A percentile compares a stretch with the other conserved stretches of the same genome.
Conservation (phyloP, 2,329 filamentous ascomycete genomes). For the Neurospora sp. region DNA sequence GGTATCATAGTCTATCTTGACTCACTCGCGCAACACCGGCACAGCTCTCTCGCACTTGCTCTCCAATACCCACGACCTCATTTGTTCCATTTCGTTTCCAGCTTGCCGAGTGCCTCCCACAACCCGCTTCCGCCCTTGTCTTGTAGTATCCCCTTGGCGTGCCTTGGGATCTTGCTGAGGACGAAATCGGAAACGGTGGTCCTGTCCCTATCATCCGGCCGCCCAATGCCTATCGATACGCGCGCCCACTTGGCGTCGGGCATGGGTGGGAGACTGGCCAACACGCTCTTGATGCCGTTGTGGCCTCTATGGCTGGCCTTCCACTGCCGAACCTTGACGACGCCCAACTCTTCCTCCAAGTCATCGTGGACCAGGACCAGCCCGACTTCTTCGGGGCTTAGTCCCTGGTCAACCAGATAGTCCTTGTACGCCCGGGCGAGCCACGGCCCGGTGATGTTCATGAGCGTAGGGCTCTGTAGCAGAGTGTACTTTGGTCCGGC, state of each 20-base stretch:
- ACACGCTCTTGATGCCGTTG: conserved; percentile 63
- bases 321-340: conserved; percentile 54
- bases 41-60: not conserved
- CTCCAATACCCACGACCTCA: not conserved
- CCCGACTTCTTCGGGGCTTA: conserved; percentile 24
- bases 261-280: conserved; percentile 35
- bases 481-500: conserved; percentile 48
- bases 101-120: conserved; percentile 7
- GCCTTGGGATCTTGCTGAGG: conserved; percentile 46
- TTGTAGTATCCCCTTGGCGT: conserved; percentile 8
- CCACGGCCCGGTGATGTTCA: conserved; percentile 76
- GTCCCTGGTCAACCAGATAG: conserved; percentile 31
- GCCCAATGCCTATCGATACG: conserved; percentile 79
- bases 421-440: conserved; percentile 56
- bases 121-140: conserved; percentile 7
- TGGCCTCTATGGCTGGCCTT: conserved; percentile 58
- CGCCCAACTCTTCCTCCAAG: conserved; percentile 61
- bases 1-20: not conserved
- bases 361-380: conserved; percentile 86
- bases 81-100: conserved; percentile 12
- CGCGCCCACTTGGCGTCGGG: conserved; percentile 40
- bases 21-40: not conserved
- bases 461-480: conserved; percentile 64
- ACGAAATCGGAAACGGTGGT: conserved; percentile 68
- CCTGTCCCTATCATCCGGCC: conserved; percentile 59